Percentiles rank a stretch among this genome's conserved stretches.
Conservation (phyloP, 164 flowering plant species). For the Nymphaea thermarum region DNA sequence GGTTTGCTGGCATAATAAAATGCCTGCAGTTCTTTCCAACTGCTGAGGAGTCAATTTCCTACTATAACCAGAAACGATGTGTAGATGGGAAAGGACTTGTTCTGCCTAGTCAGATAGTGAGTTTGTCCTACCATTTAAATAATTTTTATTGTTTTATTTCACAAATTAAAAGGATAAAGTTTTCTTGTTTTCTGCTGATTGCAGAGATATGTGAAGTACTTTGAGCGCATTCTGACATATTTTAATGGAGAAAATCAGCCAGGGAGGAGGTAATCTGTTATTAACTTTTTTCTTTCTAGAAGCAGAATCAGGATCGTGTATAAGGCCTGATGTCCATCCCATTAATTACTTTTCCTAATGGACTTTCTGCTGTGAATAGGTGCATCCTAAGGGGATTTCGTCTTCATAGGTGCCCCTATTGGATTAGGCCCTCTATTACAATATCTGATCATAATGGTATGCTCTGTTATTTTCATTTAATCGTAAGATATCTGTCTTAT, state of each 20-base stretch:
- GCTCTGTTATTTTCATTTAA: too few species aligned
- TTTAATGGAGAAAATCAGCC: conserved; percentile 93
- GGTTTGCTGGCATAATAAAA: neutral
- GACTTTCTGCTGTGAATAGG: conserved; percentile 26
- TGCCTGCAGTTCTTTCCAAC: conserved; percentile 84
- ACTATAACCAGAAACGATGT: conserved; percentile 97
- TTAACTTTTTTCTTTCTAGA: too few species aligned
- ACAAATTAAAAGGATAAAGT: neutral
- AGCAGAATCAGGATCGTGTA: too few species aligned
- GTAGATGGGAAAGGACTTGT: conserved; percentile 91
- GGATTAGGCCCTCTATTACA: conserved; percentile 93
- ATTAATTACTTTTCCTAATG: neutral
- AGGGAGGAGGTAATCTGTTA: conserved; percentile 60
- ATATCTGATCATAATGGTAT: conserved; percentile 88
- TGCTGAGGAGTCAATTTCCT: conserved; percentile 96
- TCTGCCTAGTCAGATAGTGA: conserved; percentile 97
- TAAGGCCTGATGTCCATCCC: too few species aligned
- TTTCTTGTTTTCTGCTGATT: conserved; percentile 7
- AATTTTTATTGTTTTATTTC: too few species aligned
- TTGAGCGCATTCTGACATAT: conserved; percentile 73
- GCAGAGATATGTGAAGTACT: conserved; percentile 94
- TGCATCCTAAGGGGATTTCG: conserved; percentile 98
- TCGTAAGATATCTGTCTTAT: too few species aligned
- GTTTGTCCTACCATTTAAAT: conserved; percentile 10
- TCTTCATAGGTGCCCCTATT: conserved; percentile 92